Evolutionary conservation across 768 basidiomycete species (phyloP).

Genomic region (Candolleomyces aberdarensis): DNA sequence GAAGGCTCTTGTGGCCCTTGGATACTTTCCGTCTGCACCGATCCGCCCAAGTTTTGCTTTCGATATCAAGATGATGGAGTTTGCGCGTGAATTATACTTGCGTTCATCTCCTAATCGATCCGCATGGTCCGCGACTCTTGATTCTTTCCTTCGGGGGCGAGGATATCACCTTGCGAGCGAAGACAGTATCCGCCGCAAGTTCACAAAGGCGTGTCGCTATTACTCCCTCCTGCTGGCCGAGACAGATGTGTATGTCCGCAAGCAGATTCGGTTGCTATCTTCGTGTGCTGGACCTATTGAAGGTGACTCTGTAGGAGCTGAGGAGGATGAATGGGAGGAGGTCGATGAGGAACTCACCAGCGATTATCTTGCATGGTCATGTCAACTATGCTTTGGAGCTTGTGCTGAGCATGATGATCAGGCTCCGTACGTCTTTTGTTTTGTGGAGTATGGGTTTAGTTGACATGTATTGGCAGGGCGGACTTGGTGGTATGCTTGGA

Average conservation of each 20-base stretch:
- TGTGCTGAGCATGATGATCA: conserved; percentile 6
- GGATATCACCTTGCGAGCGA: conserved; percentile 16
- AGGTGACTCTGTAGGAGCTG: neutral
- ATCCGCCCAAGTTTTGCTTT: conserved; percentile 27
- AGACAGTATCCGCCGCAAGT: neutral
- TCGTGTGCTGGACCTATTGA: too few relatives aligned
- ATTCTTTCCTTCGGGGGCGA: conserved; percentile 16
- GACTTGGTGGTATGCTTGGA: conserved; percentile 30
- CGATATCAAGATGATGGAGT: conserved; percentile 26
- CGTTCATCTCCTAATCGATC: conserved; percentile 23
- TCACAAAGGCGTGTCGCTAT: neutral
- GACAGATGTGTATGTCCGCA: conserved; percentile 11
- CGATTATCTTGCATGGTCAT: conserved; percentile 16
- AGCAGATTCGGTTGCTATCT: neutral
- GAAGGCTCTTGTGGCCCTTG: conserved; percentile 14
- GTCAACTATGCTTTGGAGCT: conserved; percentile 17
- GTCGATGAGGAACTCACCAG: neutral
- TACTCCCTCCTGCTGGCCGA: neutral
- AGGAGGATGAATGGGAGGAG: neutral
- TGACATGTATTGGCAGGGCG: conserved; percentile 9
- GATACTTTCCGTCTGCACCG: conserved; percentile 27
- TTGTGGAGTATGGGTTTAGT: neutral
- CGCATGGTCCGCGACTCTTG: conserved; percentile 24
- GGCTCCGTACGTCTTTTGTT: conserved; percentile 5
- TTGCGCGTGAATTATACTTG: conserved; percentile 23